A percentile compares a stretch with the other conserved stretches of the same genome.
Evolutionary conservation across 495 filamentous ascomycete species (phyloP).

Genomic region (Filosporella fistucella): DNA sequence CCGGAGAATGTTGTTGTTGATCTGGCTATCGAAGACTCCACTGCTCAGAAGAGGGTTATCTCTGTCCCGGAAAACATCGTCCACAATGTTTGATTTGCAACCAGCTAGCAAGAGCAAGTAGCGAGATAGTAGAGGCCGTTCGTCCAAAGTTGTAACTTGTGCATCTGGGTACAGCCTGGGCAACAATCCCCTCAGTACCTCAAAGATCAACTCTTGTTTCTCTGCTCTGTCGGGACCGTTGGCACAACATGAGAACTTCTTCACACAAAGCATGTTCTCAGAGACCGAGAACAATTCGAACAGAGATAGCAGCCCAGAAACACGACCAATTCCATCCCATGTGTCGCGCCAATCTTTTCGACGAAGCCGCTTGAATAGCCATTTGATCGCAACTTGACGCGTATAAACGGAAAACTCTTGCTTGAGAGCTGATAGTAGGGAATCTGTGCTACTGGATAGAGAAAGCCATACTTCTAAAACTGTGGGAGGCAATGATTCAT

Average conservation of each 20-base stretch:
- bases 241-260: neutral
- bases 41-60: too few species aligned
- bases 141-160: neutral
- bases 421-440: neutral
- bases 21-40: neutral
- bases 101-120: neutral
- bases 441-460: neutral
- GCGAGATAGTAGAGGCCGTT: neutral
- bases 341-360: neutral
- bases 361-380: neutral
- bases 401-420: neutral
- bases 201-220: neutral
- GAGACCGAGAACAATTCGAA: neutral
- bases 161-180: neutral
- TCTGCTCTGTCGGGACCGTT: neutral
- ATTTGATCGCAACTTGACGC: neutral
- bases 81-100: neutral
- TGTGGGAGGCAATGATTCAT: neutral
- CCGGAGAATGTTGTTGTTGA: neutral
- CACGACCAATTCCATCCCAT: neutral
- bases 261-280: neutral
- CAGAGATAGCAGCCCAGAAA: neutral
- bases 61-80: neutral
- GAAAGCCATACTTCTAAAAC: neutral
- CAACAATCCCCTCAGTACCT: neutral